Evolutionary conservation across 768 basidiomycete genomes (phyloP), one percentile per base, ranked within the genome.

Genomic region (Boletus insuetus): DNA sequence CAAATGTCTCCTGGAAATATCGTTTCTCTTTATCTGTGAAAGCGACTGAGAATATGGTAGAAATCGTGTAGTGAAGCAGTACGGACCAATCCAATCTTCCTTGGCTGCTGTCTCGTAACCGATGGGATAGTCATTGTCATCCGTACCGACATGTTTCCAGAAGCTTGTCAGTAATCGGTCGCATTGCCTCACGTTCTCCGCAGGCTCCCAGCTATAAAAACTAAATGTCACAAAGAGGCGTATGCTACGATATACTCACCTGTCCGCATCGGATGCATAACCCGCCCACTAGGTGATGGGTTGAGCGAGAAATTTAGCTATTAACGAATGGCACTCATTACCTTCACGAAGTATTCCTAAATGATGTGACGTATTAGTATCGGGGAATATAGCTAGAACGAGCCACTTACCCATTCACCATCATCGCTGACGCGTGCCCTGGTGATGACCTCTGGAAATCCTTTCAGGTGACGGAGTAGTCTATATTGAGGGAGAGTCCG

Each of bases 331-430:
- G 31, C 14, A 20, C 6, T n/a, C 38, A 53, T 56, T 56, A 87
- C 88, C 77, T 89, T 89, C 39, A 89, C 87, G 49, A 63, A 65
- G 60, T 89, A 90, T 70, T 87, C 81, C 88, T 85, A 43, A 32
- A 54, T 14, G 20, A 20, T 40, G 6, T 22, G 16, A 47, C 4
- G 13, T 9, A 39, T 67, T 22, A 14, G 7, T 22, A 44, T 46
- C 13, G 20, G 37, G 26, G 8, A 31, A 29, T 13, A 39, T 20
- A 14, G 14, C 14, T 29, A 3, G 43, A 34, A 35, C 20, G 32
- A 34, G 49, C 19, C 46, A 67, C 81, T 56, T 60, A 82, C 86
- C 85, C 83, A 87, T 67, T 74, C 73, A 9, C 74, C 71, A 5
- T 76, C 72, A 0, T 74, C 71, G 47, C 67, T 72, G 24, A 85